Conservation (phyloP, 116 monocot species). For the Dioscorea cayenensis region DNA sequence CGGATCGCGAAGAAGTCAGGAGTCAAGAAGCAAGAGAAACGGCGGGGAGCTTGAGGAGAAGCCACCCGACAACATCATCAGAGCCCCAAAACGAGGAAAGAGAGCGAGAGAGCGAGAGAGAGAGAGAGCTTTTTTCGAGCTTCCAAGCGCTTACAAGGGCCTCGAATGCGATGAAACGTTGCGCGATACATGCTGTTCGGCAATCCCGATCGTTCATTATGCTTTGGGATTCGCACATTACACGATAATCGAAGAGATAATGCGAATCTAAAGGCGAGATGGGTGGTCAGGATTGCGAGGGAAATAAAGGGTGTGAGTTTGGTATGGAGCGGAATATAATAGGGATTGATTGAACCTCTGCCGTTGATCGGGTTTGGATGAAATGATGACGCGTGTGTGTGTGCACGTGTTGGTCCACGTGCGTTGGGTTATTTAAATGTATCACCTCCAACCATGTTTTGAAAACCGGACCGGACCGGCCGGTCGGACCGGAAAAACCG, state of each 20-base stretch:
- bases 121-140: background rate
- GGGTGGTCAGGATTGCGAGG: background rate
- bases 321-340: background rate
- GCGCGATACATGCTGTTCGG: background rate
- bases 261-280: background rate
- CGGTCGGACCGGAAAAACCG: too few relatives aligned
- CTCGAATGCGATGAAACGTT: background rate
- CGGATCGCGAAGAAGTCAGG: background rate
- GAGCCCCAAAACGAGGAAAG: background rate
- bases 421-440: too few relatives aligned
- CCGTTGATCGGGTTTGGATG: background rate
- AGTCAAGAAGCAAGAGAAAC: conserved; percentile 1
- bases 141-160: background rate
- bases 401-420: too few relatives aligned
- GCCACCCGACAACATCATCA: conserved; percentile 14
- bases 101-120: background rate
- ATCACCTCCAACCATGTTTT: too few relatives aligned
- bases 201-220: background rate
- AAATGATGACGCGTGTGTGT: too few relatives aligned
- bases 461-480: too few relatives aligned
- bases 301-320: background rate
- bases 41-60: conserved; percentile 8
- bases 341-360: background rate
- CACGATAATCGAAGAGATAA: background rate
- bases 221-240: too few relatives aligned